Conservation (phyloP, 768 basidiomycete species). For the Tephrocybe sp. region DNA sequence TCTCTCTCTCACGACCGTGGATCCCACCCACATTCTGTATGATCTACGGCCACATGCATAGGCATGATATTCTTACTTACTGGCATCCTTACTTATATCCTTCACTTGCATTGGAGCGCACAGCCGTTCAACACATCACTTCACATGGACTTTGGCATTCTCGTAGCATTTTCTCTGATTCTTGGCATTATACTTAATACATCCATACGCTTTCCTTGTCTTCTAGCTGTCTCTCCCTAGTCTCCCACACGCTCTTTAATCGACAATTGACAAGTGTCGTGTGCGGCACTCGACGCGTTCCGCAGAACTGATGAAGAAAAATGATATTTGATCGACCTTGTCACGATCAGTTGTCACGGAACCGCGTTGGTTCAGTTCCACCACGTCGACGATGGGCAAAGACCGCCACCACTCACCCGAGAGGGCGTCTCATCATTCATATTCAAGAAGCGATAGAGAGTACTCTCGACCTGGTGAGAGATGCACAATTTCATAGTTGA, state of each 20-base stretch:
- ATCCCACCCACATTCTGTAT: neutral
- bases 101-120: constrained; percentile 6
- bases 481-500: neutral
- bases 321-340: neutral
- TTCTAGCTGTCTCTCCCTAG: neutral
- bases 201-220: neutral
- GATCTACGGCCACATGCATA: neutral
- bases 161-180: constrained; percentile 3
- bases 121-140: constrained; percentile 3
- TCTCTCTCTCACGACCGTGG: neutral
- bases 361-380: neutral
- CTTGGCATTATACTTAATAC: neutral
- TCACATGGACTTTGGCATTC: neutral
- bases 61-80: neutral
- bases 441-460: neutral
- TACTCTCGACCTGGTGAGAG: constrained; percentile 16
- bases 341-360: neutral
- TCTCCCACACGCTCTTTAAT: neutral
- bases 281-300: no score
- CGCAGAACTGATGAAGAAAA: neutral
- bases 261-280: no score
- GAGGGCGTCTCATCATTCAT: neutral
- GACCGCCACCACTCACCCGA: constrained; percentile 9
- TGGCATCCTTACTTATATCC: no score
- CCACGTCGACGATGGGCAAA: constrained; percentile 11